These are phyloP conservation scores for Waltergamsia citrina DNA, from an alignment of 2,329 filamentous ascomycete species.

Conservation along the genomic window DNA sequence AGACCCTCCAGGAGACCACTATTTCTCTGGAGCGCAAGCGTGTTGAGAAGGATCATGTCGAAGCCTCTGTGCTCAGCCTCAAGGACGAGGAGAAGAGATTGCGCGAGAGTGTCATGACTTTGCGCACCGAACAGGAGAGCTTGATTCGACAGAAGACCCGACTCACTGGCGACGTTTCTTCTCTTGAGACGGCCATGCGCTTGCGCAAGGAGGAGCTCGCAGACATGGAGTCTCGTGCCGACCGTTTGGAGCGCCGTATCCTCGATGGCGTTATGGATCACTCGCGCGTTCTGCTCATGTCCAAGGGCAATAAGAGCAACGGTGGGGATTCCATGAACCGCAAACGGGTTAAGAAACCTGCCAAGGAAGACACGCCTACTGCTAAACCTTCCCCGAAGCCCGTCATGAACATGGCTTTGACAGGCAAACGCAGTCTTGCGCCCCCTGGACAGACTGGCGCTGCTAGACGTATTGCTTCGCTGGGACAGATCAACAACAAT, in stretches of 20 bases:
- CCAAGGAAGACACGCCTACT: constrained; percentile 11
- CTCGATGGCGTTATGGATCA: constrained; percentile 95
- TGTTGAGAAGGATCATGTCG: constrained; percentile 53
- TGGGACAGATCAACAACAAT: constrained; percentile 83
- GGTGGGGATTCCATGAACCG: constrained; percentile 47
- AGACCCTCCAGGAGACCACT: constrained; percentile 69
- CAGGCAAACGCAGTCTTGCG: constrained; percentile 37
- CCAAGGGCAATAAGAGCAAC: constrained; percentile 45
- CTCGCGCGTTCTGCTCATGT: constrained; percentile 79
- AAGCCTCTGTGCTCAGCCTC: constrained; percentile 41
- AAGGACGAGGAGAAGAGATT: constrained; percentile 43
- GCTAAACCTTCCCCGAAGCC: constrained; percentile 16
- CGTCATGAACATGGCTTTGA: constrained; percentile 44
- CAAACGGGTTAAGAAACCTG: constrained; percentile 38
- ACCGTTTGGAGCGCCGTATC: constrained; percentile 83
- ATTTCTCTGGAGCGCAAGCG: constrained; percentile 71
- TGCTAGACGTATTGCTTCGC: constrained; percentile 74
- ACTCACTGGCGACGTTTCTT: constrained; percentile 77
- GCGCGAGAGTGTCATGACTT: constrained; percentile 42
- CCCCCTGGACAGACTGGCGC: constrained; percentile 41
- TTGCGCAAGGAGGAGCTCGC: constrained; percentile 86
- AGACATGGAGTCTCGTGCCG: constrained; percentile 82
- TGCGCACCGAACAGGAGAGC: constrained; percentile 64
- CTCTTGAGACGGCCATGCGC: constrained; percentile 80
- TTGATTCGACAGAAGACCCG: constrained; percentile 70